Evolutionary conservation across 345 rosid genomes (phyloP), one percentile per base, ranked within the genome.

Genomic region (Physaria fendleri): DNA sequence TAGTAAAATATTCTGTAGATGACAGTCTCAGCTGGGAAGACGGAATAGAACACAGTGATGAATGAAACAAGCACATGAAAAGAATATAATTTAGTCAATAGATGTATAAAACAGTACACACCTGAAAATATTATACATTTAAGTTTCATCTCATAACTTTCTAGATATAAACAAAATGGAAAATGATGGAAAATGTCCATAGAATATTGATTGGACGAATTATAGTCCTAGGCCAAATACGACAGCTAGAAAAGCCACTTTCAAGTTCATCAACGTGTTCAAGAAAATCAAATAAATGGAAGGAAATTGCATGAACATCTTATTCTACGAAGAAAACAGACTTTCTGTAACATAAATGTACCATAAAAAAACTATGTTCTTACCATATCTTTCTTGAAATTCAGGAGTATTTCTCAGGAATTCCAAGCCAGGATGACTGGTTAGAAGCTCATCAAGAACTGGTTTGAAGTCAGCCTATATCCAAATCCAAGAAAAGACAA

Each of bases 381-480:
- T 67, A 88, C 98, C 91, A 68, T 92, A 92, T 88, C 89, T 79
- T 71, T 92, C 91, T 77, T 85, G 97, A 71, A 83, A 84, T 71
- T 88, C 95, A 52, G 95, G 95, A 16, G 87, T 79, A 72, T 76
- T 77, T 34, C 73, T 80, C 62, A 84, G 74, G 68, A 88, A 86
- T 69, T 92, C 88, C 71, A 92, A 74, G 38, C 95, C 97, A 16
- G 89, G 94, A 81, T 92, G 98, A 50, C 86, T 71, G 28, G 76
- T 76, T 73, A 92, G 71, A 67, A 92, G 80, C 73, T 85, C 97
- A 61, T 68, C 83, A 69, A 92, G 85, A 35, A 92, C 66, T 57
- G 95, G 91, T 71, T 79, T 82, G 74, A 91, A 91, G 74, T 88
- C 96, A 39, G 74, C 96, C 98, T 91, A 76, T 72, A n/a, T 63